Evolutionary conservation across 2,329 filamentous ascomycete species (phyloP).

Genomic region (Aspergillus intermedius): DNA sequence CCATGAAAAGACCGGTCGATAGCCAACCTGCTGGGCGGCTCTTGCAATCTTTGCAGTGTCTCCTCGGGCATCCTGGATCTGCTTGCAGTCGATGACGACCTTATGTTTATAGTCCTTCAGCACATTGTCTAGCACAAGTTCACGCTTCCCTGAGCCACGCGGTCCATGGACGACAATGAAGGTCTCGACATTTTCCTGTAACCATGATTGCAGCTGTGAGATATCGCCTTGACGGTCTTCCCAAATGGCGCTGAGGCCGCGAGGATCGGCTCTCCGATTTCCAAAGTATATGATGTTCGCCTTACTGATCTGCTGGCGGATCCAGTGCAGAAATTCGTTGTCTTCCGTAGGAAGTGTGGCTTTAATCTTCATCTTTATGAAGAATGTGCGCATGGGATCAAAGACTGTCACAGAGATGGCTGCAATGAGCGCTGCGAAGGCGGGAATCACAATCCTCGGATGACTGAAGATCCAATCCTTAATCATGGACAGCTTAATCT

Average conservation of each 20-base stretch:
- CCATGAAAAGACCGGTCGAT: slow-evolving; percentile 91
- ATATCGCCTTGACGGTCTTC: slow-evolving; percentile 78
- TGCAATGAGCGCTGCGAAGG: slow-evolving; percentile 72
- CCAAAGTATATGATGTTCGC: slow-evolving; percentile 41
- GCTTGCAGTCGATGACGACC: slow-evolving; percentile 84
- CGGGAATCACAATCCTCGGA: slow-evolving; percentile 78
- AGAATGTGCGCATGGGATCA: slow-evolving; percentile 89
- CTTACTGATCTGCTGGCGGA: slow-evolving; percentile 57
- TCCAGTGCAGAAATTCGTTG: slow-evolving; percentile 70
- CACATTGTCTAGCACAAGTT: slow-evolving; percentile 79
- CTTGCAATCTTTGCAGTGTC: slow-evolving; percentile 79
- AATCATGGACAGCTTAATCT: slow-evolving; percentile 68
- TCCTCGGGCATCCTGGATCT: slow-evolving; percentile 81
- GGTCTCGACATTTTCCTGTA: slow-evolving; percentile 81
- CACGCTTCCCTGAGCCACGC: slow-evolving; percentile 81
- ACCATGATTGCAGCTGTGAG: slow-evolving; percentile 73
- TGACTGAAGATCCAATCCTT: slow-evolving; percentile 84
- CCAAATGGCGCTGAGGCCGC: slow-evolving; percentile 74
- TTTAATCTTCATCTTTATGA: slow-evolving; percentile 82
- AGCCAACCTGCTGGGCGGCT: slow-evolving; percentile 77
- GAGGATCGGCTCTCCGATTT: slow-evolving; percentile 51
- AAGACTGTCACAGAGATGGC: slow-evolving; percentile 82
- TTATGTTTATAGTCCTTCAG: slow-evolving; percentile 70
- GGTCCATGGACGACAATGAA: slow-evolving; percentile 93
- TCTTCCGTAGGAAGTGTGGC: slow-evolving; percentile 67